Base-by-base conservation (phyloP, 2,329 filamentous ascomycete species). In the Calonectria ilicicola region DNA sequence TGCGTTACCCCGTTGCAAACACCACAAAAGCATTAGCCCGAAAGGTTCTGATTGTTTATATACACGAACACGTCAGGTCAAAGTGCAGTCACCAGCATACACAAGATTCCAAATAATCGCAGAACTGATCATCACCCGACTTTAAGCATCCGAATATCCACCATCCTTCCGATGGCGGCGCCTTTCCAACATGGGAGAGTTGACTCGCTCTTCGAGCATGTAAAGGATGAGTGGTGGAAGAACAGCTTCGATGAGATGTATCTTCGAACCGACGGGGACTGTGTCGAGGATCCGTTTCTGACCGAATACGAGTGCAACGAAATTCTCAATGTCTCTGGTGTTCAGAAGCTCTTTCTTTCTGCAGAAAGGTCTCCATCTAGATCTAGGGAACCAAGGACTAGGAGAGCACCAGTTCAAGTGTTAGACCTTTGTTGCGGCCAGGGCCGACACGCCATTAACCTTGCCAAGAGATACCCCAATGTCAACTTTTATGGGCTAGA, bases 191-290 rank as follows among this genome's bases (percentile, higher is more conserved):
- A 60, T 26, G 53, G 53, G 3, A 40, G 53, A 21, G 53, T 60
- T 15, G 53, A 40, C 14, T 60, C 53, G 32, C 53, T 60, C 21
- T 60, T 60, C 35, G 53, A 60, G 12, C 53, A 60, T 9, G 53
- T 60, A 21, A 26, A 40, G 10, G 32, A 60, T 2, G 53, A 60
- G 21, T 60, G 53, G 53, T 60, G 53, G 53, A 60, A 60, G 21
- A 60, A 60, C 7, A 60, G 53, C 21, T 60, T 60, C 35, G 53
- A 60, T n/a, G 53, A 60, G 14, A 60, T 60, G 53, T 60, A 60
- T 21, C 53, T 60, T 40, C 53, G 53, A 40, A 60, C 53, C 14
- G 53, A 60, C 4, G 53, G 53, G 2, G 53, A 60, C 12, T 60
- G 53, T 6, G 53, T 60, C 3, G 53, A 60, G 10, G 53, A 60